Evolutionary conservation across 192 early-diverging fungal species (phyloP).

Genomic region (Coemansia sp.): DNA sequence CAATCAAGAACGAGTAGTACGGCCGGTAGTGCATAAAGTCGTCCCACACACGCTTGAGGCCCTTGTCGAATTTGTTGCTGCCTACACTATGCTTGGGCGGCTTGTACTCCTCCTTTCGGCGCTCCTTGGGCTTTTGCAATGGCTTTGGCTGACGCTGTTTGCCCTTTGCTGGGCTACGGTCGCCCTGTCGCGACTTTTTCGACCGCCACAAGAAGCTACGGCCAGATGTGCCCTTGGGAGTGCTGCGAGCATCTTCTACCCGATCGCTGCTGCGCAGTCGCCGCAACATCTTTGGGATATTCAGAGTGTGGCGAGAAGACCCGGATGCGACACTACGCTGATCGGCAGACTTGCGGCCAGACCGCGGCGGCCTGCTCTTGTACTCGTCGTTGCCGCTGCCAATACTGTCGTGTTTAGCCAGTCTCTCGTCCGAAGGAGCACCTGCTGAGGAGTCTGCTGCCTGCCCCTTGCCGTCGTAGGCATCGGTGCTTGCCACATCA

Average conservation of each 20-base stretch:
- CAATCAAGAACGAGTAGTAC: slow-evolving; percentile 52
- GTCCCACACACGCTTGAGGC: slow-evolving; percentile 48
- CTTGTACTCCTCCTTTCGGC: slow-evolving; percentile 25
- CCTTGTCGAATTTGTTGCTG: slow-evolving; percentile 51
- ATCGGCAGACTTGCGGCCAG: slow-evolving; percentile 15
- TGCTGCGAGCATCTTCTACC: background rate
- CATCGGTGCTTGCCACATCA: background rate
- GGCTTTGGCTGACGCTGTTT: slow-evolving; percentile 14
- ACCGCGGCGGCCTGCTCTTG: background rate
- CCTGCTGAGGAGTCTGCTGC: background rate
- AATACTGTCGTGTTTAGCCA: background rate
- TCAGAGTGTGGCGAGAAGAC: slow-evolving; percentile 29
- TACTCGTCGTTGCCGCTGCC: background rate
- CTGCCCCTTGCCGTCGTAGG: background rate
- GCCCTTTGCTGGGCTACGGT: background rate
- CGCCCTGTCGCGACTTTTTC: slow-evolving; percentile 10
- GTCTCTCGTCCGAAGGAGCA: background rate
- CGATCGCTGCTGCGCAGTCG: slow-evolving; percentile 39
- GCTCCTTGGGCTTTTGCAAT: slow-evolving; percentile 17
- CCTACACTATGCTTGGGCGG: slow-evolving; percentile 16
- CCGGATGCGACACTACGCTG: slow-evolving; percentile 33
- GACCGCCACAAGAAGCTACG: slow-evolving; percentile 21
- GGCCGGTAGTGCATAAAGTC: slow-evolving; percentile 51
- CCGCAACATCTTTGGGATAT: slow-evolving; percentile 39
- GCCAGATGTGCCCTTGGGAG: slow-evolving; percentile 10